Conservation (phyloP, 163 green algal species). For the Chlamydomonas reinhardtii region DNA sequence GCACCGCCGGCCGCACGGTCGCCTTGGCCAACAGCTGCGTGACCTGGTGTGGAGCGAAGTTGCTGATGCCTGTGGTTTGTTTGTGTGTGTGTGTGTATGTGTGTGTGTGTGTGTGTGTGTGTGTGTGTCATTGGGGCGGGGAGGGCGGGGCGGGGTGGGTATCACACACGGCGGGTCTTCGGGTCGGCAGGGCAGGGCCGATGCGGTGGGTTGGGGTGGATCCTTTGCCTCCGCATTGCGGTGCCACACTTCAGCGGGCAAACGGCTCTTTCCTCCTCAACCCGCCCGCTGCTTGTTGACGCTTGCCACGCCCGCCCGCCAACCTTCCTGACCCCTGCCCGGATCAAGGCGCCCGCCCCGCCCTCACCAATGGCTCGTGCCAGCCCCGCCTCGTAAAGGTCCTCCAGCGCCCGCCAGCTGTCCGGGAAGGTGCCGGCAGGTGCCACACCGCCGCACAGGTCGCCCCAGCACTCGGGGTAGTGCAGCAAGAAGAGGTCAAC, state of each 20-base stretch:
- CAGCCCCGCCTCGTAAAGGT: constrained; percentile 63
- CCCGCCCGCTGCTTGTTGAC: too few species aligned
- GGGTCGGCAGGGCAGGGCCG: too few species aligned
- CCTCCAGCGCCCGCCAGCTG: constrained; percentile 82
- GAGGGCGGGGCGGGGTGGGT: too few species aligned
- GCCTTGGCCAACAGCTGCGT: constrained; percentile 68
- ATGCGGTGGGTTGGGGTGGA: too few species aligned
- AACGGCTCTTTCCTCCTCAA: too few species aligned
- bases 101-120: not conserved
- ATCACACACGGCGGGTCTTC: too few species aligned
- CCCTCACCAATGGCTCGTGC: constrained; percentile 69
- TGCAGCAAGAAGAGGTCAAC: constrained; percentile 90
- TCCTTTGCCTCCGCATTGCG: too few species aligned
- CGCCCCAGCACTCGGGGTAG: constrained; percentile 83
- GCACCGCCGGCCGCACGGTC: constrained; percentile 66
- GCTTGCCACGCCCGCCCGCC: too few species aligned
- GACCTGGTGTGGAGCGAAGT: constrained; percentile 85
- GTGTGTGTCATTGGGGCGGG: not conserved
- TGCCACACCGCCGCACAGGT: constrained; percentile 66
- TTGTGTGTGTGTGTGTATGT: not conserved
- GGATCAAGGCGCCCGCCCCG: too few species aligned
- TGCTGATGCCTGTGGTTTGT: constrained; percentile 78
- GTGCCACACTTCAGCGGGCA: too few species aligned
- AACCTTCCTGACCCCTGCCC: too few species aligned
- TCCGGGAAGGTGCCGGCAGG: constrained; percentile 74